phyloP scores from a whole-genome alignment of 129 eudicot genomes.

The Centella asiatica region DNA sequence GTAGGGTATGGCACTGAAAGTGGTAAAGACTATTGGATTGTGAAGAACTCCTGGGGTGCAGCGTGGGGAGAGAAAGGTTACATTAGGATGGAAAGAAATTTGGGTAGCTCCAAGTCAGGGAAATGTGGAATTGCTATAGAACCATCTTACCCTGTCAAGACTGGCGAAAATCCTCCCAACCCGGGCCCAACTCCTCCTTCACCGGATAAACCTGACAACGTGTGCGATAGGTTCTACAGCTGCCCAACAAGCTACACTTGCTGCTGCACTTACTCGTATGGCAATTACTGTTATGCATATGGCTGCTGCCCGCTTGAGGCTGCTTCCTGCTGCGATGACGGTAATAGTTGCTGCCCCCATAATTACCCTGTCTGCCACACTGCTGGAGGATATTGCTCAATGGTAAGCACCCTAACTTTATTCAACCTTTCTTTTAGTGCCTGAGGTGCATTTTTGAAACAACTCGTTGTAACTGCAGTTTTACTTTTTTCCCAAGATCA shows the following conservation, averaged over 20 bases:
- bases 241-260: constrained; percentile 63
- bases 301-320: constrained; percentile 85
- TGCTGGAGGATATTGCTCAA: constrained; percentile 49
- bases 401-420: constrained; percentile 35
- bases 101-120: constrained; percentile 22
- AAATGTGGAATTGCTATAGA: constrained; percentile 52
- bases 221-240: constrained; percentile 28
- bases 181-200: constrained; percentile 54
- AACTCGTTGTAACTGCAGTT: no score
- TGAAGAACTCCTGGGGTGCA: constrained; percentile 53
- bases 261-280: constrained; percentile 47
- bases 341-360: constrained; percentile 81
- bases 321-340: constrained; percentile 77
- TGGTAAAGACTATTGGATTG: constrained; percentile 55
- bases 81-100: constrained; percentile 47
- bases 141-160: constrained; percentile 48
- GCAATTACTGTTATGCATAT: constrained; percentile 44
- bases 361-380: constrained; percentile 63
- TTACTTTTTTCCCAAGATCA: no score
- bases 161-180: constrained; percentile 50
- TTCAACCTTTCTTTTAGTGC: no score
- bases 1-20: constrained; percentile 48
- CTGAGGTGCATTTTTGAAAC: no score
- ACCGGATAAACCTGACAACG: constrained; percentile 3
- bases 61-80: constrained; percentile 54